Percentiles rank a stretch among this genome's conserved stretches.
phyloP scores from a whole-genome alignment of 306 rosid genomes.

The Mimosa bimucronata region DNA sequence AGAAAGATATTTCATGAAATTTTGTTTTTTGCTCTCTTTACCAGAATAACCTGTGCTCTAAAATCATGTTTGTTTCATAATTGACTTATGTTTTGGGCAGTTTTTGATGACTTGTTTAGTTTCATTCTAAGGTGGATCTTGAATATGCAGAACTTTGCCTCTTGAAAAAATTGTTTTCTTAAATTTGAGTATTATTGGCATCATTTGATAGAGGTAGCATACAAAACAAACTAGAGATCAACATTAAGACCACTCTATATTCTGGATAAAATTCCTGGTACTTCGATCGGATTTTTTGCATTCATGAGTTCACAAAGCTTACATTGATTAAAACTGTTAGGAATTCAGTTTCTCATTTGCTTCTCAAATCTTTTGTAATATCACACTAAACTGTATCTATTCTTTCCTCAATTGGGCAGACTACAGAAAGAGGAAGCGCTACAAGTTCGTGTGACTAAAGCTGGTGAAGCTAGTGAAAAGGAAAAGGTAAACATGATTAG shows the following conservation, averaged over 20 bases:
- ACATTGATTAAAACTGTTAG: neutral
- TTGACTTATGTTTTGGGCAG: neutral
- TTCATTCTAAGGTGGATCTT: slow-evolving; percentile 22
- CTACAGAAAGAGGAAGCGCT: slow-evolving; percentile 89
- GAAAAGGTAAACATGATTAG: slow-evolving; percentile 75
- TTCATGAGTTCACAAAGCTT: slow-evolving; percentile 10
- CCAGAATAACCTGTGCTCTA: neutral
- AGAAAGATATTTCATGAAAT: slow-evolving; percentile 24
- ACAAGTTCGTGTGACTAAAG: slow-evolving; percentile 79
- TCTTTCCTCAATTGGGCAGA: slow-evolving; percentile 52
- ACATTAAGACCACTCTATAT: neutral
- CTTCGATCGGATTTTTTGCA: neutral
- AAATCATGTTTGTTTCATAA: slow-evolving; percentile 29
- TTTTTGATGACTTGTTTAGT: slow-evolving; percentile 20
- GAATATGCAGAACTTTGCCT: slow-evolving; percentile 6
- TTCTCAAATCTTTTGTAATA: slow-evolving; percentile 31
- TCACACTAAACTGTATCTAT: neutral
- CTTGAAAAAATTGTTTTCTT: neutral
- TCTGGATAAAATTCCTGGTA: slow-evolving; percentile 25
- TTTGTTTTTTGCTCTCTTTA: slow-evolving; percentile 18
- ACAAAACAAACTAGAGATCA: neutral
- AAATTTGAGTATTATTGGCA: neutral
- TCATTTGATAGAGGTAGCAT: neutral
- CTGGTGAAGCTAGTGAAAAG: slow-evolving; percentile 74
- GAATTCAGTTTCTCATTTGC: slow-evolving; percentile 23